Percentiles rank a stretch among this genome's conserved stretches.
These are phyloP conservation scores for Microglena sp. DNA, from an alignment of 139 green algal genomes.

Conservation along the genomic window DNA sequence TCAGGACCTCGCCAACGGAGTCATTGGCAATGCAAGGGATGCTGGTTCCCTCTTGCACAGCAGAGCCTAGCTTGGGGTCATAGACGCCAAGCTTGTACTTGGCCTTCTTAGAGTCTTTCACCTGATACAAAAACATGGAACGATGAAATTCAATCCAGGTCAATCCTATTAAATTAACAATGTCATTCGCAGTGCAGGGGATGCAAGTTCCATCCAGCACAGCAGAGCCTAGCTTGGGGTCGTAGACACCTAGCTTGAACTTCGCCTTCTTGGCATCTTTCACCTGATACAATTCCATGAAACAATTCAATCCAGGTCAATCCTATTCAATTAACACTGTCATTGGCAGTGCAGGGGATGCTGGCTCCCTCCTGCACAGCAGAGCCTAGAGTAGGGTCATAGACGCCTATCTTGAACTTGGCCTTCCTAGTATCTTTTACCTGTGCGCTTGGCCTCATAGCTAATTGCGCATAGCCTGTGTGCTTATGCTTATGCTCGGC, in stretches of 20 bases:
- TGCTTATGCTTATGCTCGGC: no score
- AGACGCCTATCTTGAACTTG: conserved; percentile 87
- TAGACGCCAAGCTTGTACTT: conserved; percentile 87
- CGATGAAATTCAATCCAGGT: no score
- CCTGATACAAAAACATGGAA: no score
- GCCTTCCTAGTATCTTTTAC: conserved; percentile 78
- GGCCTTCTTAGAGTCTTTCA: conserved; percentile 80
- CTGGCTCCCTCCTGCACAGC: conserved; percentile 78
- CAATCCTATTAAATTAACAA: no score
- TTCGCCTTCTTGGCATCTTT: conserved; percentile 85
- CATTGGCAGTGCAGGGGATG: conserved; percentile 65
- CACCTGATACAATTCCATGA: no score
- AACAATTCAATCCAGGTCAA: no score
- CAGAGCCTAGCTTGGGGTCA: conserved; percentile 90
- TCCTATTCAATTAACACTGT: no score
- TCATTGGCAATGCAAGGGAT: conserved; percentile 67
- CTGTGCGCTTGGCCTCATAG: conserved; percentile 25
- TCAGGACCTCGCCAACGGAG: conserved; percentile 75
- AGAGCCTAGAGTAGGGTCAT: conserved; percentile 88
- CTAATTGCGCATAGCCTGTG: no score
- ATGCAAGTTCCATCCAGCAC: conserved; percentile 79
- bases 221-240: conserved; percentile 88
- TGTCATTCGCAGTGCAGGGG: conserved; percentile 62
- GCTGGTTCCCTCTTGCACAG: conserved; percentile 75
- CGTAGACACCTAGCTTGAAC: conserved; percentile 82